Conservation (phyloP, 805 yeast genomes). For the Hanseniaspora taiwanica region DNA sequence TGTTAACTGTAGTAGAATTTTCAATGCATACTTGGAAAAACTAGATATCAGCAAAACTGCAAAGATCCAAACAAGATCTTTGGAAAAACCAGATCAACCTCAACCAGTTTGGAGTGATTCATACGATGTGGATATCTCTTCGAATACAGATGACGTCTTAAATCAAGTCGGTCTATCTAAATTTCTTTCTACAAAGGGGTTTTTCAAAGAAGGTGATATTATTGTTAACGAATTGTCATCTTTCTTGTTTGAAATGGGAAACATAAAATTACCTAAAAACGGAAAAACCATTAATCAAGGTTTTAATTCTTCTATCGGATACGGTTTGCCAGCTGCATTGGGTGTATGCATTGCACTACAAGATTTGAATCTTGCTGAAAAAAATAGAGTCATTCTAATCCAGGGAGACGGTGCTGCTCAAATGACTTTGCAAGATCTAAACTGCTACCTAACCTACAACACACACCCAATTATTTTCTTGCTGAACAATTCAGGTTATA, state of each 20-base stretch:
- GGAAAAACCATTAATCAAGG: conserved; percentile 48
- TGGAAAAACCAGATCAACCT: conserved; percentile 22
- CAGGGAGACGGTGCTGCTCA: conserved; percentile 95
- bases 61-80: neutral
- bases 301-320: conserved; percentile 78
- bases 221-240: conserved; percentile 75
- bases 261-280: conserved; percentile 44
- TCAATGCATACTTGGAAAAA: conserved; percentile 24
- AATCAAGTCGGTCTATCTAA: conserved; percentile 32
- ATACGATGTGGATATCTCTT: neutral
- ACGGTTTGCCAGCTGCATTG: conserved; percentile 73
- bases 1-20: conserved; percentile 38
- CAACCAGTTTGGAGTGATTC: conserved; percentile 3
- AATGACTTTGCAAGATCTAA: conserved; percentile 81
- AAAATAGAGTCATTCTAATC: conserved; percentile 50
- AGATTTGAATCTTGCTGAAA: conserved; percentile 28
- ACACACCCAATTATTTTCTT: conserved; percentile 59
- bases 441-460: conserved; percentile 45
- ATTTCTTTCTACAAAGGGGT: conserved; percentile 27
- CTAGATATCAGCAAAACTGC: neutral
- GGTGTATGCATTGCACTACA: conserved; percentile 68
- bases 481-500: conserved; percentile 78
- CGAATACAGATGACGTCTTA: conserved; percentile 1
- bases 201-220: conserved; percentile 51
- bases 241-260: conserved; percentile 64